Conservation (phyloP, 441 rosid genomes). For the Syzygium malaccense region DNA sequence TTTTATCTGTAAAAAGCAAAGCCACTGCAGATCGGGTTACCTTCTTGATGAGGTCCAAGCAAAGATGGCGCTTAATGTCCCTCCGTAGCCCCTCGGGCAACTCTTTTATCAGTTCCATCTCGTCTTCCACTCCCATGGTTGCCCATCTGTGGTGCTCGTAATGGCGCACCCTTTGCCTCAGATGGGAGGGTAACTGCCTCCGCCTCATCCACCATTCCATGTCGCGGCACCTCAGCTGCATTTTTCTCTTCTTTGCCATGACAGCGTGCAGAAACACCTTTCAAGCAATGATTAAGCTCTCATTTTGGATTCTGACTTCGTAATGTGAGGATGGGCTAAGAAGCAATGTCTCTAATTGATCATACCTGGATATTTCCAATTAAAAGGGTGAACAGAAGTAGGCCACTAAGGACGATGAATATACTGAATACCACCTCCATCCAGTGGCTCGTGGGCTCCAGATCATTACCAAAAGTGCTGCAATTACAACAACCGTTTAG, state of each 20-base stretch:
- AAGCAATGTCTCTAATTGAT: background rate
- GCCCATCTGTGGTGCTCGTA: constrained; percentile 61
- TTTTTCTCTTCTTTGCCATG: constrained; percentile 51
- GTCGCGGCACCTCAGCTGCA: constrained; percentile 59
- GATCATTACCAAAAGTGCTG: constrained; percentile 74
- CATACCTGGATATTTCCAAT: constrained; percentile 71
- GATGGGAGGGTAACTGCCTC: constrained; percentile 56
- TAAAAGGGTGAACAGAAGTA: constrained; percentile 61
- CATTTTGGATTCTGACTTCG: background rate
- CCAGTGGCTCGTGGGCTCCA: constrained; percentile 70
- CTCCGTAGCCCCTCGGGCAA: constrained; percentile 74
- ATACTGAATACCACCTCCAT: constrained; percentile 66
- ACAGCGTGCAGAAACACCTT: constrained; percentile 59
- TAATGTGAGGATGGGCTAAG: background rate
- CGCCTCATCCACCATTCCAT: constrained; percentile 86
- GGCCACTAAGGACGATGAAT: constrained; percentile 48
- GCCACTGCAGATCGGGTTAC: constrained; percentile 4
- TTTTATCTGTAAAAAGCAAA: background rate
- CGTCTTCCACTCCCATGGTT: constrained; percentile 55
- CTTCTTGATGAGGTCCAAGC: constrained; percentile 63
- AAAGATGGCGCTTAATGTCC: constrained; percentile 68
- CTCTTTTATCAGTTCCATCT: constrained; percentile 48
- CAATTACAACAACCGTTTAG: background rate
- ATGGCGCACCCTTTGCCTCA: constrained; percentile 54
- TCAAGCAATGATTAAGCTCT: background rate